phyloP scores from a whole-genome alignment of 768 basidiomycete genomes.

The Suillus placidus region DNA sequence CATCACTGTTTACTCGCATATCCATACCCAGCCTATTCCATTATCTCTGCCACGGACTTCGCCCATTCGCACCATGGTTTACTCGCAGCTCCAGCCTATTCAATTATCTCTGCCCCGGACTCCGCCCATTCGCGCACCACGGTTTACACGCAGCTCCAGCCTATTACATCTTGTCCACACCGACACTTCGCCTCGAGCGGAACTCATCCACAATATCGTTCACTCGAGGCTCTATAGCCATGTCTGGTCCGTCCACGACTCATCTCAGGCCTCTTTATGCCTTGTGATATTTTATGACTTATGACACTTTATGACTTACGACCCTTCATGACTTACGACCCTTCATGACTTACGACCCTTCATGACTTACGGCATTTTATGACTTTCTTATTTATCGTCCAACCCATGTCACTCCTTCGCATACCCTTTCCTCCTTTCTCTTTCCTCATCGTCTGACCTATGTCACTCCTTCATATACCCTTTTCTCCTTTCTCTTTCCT shows the following conservation, averaged over 20 bases:
- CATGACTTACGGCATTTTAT: too few species aligned
- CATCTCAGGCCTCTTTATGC: neutral
- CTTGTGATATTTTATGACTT: neutral
- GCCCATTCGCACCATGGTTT: neutral
- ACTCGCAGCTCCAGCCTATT: neutral
- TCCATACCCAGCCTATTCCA: neutral
- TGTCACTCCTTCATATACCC: constrained; percentile 2
- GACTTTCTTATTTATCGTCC: neutral
- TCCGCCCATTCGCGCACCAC: neutral
- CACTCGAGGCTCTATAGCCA: neutral
- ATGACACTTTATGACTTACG: neutral
- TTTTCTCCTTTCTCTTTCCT: neutral
- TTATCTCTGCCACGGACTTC: neutral
- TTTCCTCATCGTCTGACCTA: neutral
- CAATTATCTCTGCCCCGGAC: neutral
- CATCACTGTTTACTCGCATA: neutral
- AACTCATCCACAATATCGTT: neutral
- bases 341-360: neutral
- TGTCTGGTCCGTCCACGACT: neutral
- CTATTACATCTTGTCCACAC: neutral
- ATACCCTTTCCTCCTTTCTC: neutral
- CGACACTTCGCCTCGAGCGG: neutral
- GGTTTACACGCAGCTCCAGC: too few species aligned
- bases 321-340: neutral
- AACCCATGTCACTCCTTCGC: neutral